phyloP scores from a whole-genome alignment of 345 rosid genomes.

The Heritiera fomes region DNA sequence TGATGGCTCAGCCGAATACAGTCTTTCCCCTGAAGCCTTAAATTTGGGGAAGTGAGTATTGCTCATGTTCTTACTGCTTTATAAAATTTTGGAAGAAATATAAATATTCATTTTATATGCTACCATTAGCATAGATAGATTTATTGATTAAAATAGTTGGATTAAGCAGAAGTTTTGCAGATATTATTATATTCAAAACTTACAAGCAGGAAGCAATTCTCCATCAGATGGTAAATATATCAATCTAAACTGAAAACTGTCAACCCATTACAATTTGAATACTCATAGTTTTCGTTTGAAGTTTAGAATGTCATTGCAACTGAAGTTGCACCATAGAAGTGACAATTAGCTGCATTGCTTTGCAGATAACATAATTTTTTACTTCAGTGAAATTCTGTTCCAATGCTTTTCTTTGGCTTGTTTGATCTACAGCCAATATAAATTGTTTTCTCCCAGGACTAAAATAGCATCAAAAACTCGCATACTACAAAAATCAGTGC shows the following conservation, averaged over 20 bases:
- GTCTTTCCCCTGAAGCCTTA: conserved; percentile 18
- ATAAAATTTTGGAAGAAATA: too few species aligned
- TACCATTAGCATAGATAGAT: not conserved
- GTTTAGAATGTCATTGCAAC: not conserved
- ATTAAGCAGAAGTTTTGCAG: conserved; percentile 20
- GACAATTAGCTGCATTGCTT: too few species aligned
- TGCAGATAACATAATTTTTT: not conserved
- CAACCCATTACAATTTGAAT: not conserved
- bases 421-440: too few species aligned
- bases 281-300: not conserved
- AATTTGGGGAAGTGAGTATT: conserved; percentile 48
- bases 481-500: conserved; percentile 35
- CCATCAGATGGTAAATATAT: not conserved
- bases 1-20: conserved; percentile 40
- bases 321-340: not conserved
- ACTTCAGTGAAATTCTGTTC: not conserved
- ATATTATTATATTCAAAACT: not conserved
- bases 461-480: conserved; percentile 25
- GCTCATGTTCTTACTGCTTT: not conserved
- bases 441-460: conserved; percentile 23
- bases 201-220: not conserved
- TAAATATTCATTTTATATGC: not conserved
- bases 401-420: too few species aligned
- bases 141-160: conserved; percentile 21
- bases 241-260: not conserved